phyloP scores from a whole-genome alignment of 2,329 filamentous ascomycete genomes.

The Botrytis fragariae region DNA sequence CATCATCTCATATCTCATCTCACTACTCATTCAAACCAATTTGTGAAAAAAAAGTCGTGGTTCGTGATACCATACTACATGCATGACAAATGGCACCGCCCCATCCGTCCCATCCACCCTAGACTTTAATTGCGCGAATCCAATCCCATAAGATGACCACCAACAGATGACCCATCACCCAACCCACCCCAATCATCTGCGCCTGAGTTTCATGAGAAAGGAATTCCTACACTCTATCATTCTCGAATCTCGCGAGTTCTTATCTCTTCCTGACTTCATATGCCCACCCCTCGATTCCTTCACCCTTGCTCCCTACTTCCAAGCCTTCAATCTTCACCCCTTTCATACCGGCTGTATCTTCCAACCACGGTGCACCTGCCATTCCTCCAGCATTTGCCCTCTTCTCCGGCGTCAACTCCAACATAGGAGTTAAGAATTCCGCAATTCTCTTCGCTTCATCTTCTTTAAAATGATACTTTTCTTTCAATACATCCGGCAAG shows the following conservation, averaged over 20 bases:
- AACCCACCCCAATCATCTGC: neutral
- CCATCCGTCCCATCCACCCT: neutral
- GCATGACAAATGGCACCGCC: neutral
- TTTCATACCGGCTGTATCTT: constrained; percentile 87
- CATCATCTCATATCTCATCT: neutral
- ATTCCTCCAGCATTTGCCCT: constrained; percentile 95
- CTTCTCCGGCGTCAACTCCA: constrained; percentile 83
- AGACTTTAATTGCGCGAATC: neutral
- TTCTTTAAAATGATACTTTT: constrained; percentile 94
- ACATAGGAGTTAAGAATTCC: constrained; percentile 85
- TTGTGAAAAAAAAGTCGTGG: neutral
- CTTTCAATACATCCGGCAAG: constrained; percentile 83
- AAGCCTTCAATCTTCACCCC: constrained; percentile 69
- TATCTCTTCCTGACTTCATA: constrained; percentile 72
- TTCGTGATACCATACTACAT: constrained; percentile 8
- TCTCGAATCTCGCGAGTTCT: neutral
- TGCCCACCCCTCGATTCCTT: constrained; percentile 93
- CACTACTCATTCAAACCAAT: constrained; percentile 9
- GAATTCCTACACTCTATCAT: neutral
- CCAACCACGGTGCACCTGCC: constrained; percentile 79
- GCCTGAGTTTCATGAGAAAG: neutral
- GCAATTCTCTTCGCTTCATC: constrained; percentile 76
- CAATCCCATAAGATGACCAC: neutral
- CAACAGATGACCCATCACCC: neutral
- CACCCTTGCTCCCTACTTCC: constrained; percentile 76